Evolutionary conservation across 2,329 filamentous ascomycete species (phyloP).

Genomic region (Fusarium sp.): DNA sequence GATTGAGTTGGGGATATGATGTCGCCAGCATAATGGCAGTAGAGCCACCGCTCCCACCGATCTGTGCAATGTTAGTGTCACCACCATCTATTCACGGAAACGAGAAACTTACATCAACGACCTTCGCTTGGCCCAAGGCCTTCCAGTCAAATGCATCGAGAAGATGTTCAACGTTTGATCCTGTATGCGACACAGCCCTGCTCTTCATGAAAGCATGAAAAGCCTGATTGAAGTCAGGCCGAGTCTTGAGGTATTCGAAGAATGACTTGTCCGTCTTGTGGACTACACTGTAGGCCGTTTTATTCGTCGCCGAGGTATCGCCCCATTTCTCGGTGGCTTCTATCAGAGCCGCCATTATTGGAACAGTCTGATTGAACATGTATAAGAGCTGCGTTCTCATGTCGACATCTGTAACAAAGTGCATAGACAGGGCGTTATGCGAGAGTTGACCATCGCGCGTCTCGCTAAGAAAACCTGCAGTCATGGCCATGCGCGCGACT

Average conservation of each 20-base stretch:
- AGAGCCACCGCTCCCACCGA: constrained; percentile 30
- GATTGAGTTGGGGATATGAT: constrained; percentile 51
- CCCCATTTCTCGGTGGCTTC: constrained; percentile 48
- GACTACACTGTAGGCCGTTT: constrained; percentile 51
- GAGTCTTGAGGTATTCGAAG: constrained; percentile 50
- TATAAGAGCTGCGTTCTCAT: constrained; percentile 51
- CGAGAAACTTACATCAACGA: constrained; percentile 22
- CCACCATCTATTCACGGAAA: accelerated
- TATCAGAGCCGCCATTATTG: constrained; percentile 40
- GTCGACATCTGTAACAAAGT: constrained; percentile 44
- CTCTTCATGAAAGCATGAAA: constrained; percentile 37
- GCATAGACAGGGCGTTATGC: constrained; percentile 52
- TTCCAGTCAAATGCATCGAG: constrained; percentile 29
- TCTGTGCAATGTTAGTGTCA: background rate
- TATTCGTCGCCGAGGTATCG: constrained; percentile 37
- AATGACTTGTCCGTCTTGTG: constrained; percentile 45
- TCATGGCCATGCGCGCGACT: constrained; percentile 55
- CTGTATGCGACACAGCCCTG: constrained; percentile 31
- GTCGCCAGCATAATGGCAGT: constrained; percentile 40
- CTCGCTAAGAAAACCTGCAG: constrained; percentile 52
- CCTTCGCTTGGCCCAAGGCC: constrained; percentile 4
- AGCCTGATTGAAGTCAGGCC: background rate
- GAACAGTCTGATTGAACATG: constrained; percentile 46
- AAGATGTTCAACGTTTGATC: constrained; percentile 31
- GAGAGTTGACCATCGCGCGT: constrained; percentile 45